Evolutionary conservation across 2,329 filamentous ascomycete genomes (phyloP).

Genomic region (Sarocladium strictum): DNA sequence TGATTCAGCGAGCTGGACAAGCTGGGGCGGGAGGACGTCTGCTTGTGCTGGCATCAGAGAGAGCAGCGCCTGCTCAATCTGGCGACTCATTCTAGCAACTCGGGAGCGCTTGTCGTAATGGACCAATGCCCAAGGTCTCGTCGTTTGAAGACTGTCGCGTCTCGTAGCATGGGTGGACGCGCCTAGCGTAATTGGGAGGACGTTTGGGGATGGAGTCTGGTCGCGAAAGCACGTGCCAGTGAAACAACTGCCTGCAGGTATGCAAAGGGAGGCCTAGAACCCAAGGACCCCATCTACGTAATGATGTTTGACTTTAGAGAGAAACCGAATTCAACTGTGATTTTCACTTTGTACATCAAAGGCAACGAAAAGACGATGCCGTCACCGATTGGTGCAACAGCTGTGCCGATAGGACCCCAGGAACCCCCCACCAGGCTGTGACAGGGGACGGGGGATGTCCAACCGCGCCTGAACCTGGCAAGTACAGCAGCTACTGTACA

Average conservation of each 20-base stretch:
- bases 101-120: neutral
- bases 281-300: neutral
- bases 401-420: neutral
- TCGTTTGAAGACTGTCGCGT: neutral
- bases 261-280: neutral
- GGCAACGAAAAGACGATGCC: neutral
- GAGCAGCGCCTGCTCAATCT: slow-evolving; percentile 67
- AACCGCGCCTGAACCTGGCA: neutral
- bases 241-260: neutral
- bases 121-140: neutral
- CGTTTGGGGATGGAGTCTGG: neutral
- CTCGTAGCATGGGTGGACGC: neutral
- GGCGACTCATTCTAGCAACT: slow-evolving; percentile 58
- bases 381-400: slow-evolving; percentile 3
- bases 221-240: neutral
- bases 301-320: neutral
- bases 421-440: neutral
- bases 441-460: slow-evolving; percentile 5
- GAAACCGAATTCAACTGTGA: neutral
- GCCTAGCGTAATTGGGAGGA: neutral
- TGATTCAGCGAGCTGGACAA: slow-evolving; percentile 65
- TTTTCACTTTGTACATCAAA: neutral
- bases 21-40: slow-evolving; percentile 58
- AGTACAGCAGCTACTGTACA: neutral
- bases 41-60: slow-evolving; percentile 69